Evolutionary conservation across 495 filamentous ascomycete genomes (phyloP).

Genomic region (Podospora didyma): DNA sequence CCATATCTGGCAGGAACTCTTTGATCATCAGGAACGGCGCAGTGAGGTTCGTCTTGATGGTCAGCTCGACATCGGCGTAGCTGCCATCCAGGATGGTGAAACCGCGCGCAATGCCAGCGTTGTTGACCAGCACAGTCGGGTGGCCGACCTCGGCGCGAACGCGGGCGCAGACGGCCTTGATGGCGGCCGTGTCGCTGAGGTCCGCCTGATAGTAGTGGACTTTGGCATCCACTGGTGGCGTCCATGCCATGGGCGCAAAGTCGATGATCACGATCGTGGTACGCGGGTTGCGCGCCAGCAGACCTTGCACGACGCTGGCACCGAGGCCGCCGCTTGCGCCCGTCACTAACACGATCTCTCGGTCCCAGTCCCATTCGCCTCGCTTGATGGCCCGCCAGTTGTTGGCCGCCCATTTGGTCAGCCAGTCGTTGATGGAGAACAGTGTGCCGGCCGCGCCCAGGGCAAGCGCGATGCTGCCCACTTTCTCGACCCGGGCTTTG

Average conservation of each 20-base stretch:
- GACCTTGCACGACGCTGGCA: conserved; percentile 11
- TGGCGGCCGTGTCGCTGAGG: conserved; percentile 14
- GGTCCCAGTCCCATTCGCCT: conserved; percentile 23
- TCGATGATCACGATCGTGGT: conserved; percentile 21
- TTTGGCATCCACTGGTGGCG: conserved; percentile 2
- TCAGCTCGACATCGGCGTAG: conserved; percentile 22
- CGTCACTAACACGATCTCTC: conserved; percentile 27
- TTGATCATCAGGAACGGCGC: conserved; percentile 26
- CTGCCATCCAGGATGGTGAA: conserved; percentile 18
- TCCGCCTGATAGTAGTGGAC: conserved; percentile 24
- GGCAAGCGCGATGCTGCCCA: conserved; percentile 9
- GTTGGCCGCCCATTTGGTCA: conserved; percentile 26
- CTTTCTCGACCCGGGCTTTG: neutral
- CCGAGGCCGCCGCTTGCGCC: conserved; percentile 25
- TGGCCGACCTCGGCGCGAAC: conserved; percentile 21
- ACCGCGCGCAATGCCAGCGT: conserved; percentile 20
- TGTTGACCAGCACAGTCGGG: conserved; percentile 27
- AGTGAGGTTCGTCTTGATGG: conserved; percentile 20
- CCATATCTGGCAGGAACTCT: conserved; percentile 26
- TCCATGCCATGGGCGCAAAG: conserved; percentile 18
- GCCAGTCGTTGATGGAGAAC: conserved; percentile 18
- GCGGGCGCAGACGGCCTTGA: conserved; percentile 12
- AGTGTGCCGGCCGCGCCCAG: conserved; percentile 13
- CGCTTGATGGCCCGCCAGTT: conserved; percentile 17
- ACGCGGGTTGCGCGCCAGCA: conserved; percentile 16